phyloP scores from a whole-genome alignment of 805 yeast genomes.

The Saturnispora zaruensis region DNA sequence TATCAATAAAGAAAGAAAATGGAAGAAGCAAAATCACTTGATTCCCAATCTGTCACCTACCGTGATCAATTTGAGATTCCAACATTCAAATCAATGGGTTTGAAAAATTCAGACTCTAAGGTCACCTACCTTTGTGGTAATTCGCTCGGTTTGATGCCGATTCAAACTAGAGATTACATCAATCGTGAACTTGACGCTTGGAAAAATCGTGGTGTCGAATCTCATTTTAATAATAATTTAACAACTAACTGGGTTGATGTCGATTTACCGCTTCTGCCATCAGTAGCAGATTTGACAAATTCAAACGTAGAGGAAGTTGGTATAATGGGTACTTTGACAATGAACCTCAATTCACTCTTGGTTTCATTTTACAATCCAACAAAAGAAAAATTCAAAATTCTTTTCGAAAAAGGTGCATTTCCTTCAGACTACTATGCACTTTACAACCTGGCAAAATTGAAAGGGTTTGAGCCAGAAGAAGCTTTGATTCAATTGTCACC shows the following conservation, averaged over 20 bases:
- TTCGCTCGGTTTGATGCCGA: conserved; percentile 89
- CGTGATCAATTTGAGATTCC: conserved; percentile 53
- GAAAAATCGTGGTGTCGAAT: conserved; percentile 72
- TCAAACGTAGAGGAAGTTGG: conserved; percentile 74
- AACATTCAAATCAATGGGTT: conserved; percentile 53
- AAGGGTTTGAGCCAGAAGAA: conserved; percentile 42
- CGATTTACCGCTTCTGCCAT: conserved; percentile 66
- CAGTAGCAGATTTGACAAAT: conserved; percentile 69
- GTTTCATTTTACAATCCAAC: conserved; percentile 67
- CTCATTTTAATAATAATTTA: conserved; percentile 55
- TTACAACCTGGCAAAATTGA: conserved; percentile 57
- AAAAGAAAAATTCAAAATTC: conserved; percentile 51
- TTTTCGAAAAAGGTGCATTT: conserved; percentile 81
- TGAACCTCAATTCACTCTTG: conserved; percentile 68
- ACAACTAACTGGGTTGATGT: conserved; percentile 75
- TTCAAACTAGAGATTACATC: conserved; percentile 46
- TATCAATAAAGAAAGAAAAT: not conserved
- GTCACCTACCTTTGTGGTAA: conserved; percentile 79
- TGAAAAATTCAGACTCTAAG: conserved; percentile 19
- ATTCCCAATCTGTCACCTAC: conserved; percentile 32
- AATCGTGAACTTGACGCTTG: conserved; percentile 71
- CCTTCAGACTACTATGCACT: conserved; percentile 91
- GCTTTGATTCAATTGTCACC: conserved; percentile 61
- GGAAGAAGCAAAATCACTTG: conserved; percentile 30
- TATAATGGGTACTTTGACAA: conserved; percentile 77